phyloP scores from a whole-genome alignment of 1,139 yeast species.

The Hansenula sp. region DNA sequence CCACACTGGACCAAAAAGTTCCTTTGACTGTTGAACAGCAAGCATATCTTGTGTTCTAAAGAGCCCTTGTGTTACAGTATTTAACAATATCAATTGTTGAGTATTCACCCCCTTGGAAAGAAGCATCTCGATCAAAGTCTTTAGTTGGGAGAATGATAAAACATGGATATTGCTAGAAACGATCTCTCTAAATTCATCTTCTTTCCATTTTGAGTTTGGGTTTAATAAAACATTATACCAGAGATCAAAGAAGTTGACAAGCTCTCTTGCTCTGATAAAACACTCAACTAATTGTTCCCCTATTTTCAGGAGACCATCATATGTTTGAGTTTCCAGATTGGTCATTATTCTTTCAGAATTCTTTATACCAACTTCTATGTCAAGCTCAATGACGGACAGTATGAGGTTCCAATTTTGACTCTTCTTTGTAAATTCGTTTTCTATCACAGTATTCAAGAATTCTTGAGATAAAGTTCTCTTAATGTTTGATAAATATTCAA shows the following conservation, averaged over 20 bases:
- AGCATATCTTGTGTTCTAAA: constrained; percentile 14
- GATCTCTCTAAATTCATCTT: constrained; percentile 26
- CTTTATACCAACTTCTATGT: constrained; percentile 45
- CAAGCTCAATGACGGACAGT: constrained; percentile 40
- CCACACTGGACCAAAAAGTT: constrained; percentile 15
- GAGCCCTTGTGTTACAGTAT: constrained; percentile 39
- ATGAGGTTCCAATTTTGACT: constrained; percentile 40
- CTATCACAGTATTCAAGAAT: constrained; percentile 36
- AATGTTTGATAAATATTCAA: constrained; percentile 34
- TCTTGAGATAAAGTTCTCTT: constrained; percentile 45
- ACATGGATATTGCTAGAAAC: constrained; percentile 38
- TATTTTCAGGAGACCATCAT: constrained; percentile 20
- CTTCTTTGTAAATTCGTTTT: constrained; percentile 25
- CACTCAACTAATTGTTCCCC: constrained; percentile 41
- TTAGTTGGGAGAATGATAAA: constrained; percentile 45
- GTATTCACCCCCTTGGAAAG: constrained; percentile 17
- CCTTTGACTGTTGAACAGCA: constrained; percentile 4
- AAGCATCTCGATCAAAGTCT: constrained; percentile 17
- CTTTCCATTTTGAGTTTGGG: constrained; percentile 20
- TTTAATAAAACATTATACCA: constrained; percentile 39
- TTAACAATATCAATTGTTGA: constrained; percentile 26
- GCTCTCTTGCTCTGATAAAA: constrained; percentile 56
- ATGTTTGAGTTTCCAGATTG: constrained; percentile 19
- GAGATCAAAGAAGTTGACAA: constrained; percentile 41
- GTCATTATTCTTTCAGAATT: constrained; percentile 29